Conservation (phyloP, 345 rosid species). For the Nephelium lappaceum region DNA sequence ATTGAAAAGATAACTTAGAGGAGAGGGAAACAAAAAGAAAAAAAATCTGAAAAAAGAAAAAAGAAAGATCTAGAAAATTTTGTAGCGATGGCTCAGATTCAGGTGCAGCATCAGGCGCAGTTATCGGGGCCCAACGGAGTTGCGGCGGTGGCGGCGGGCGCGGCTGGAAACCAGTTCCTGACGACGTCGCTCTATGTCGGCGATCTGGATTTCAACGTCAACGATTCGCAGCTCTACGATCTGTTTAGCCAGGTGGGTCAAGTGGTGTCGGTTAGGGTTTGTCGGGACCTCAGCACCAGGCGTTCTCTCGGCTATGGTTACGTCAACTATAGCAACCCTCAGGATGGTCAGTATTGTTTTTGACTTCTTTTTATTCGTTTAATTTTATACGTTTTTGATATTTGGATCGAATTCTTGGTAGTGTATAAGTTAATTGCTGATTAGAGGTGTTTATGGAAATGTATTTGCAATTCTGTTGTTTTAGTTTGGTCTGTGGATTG, state of each 20-base stretch:
- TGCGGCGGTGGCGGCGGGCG: slow-evolving; percentile 31
- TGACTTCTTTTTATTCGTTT: slow-evolving; percentile 1
- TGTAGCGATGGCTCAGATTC: slow-evolving; percentile 74
- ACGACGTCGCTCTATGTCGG: slow-evolving; percentile 83
- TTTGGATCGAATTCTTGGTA: neutral
- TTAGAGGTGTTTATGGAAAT: neutral
- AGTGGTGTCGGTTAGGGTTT: slow-evolving; percentile 85
- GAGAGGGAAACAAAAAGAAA: slow-evolving; percentile 29
- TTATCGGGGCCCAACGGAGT: slow-evolving; percentile 43
- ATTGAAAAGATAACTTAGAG: slow-evolving; percentile 7
- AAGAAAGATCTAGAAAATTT: slow-evolving; percentile 28
- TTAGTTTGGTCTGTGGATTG: neutral
- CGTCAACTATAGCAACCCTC: slow-evolving; percentile 71
- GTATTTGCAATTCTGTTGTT: neutral
- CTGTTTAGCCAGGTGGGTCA: slow-evolving; percentile 71
- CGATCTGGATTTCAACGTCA: slow-evolving; percentile 72
- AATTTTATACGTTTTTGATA: slow-evolving; percentile 15
- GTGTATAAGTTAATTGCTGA: neutral
- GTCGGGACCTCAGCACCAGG: slow-evolving; percentile 74
- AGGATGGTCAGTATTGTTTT: slow-evolving; percentile 59
- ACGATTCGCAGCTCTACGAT: slow-evolving; percentile 79
- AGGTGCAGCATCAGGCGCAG: slow-evolving; percentile 60
- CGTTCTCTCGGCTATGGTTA: slow-evolving; percentile 90
- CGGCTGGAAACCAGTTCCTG: slow-evolving; percentile 41
- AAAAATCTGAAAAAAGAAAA: slow-evolving; percentile 9